A percentile compares a stretch with the other conserved stretches of the same genome.
Evolutionary conservation across 306 rosid species (phyloP).

Genomic region (Castanopsis chinensis): DNA sequence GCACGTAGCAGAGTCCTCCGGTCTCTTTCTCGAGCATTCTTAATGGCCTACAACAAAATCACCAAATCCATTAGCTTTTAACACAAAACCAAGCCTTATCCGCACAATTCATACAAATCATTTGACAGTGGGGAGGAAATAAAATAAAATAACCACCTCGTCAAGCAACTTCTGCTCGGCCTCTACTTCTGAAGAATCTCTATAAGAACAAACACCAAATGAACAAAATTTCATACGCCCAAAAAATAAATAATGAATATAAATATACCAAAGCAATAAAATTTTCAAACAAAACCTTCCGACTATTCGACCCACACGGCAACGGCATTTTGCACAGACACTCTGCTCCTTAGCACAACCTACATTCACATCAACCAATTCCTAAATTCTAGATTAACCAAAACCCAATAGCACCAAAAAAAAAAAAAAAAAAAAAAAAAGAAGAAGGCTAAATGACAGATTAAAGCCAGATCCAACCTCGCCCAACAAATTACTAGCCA

Average conservation of each 20-base stretch:
- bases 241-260: too few relatives aligned
- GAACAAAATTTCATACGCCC: constrained; percentile 1
- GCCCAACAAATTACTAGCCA: too few relatives aligned
- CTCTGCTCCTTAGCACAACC: constrained; percentile 94
- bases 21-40: constrained; percentile 82
- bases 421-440: neutral
- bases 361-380: constrained; percentile 32
- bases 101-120: constrained; percentile 1
- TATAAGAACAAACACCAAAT: constrained; percentile 20
- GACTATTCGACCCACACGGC: constrained; percentile 49
- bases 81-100: constrained; percentile 2
- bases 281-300: constrained; percentile 54
- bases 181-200: constrained; percentile 80
- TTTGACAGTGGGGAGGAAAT: neutral
- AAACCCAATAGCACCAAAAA: neutral
- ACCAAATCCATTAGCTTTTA: constrained; percentile 19
- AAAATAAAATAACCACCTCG: constrained; percentile 45
- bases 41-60: constrained; percentile 59
- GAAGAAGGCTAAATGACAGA: too few relatives aligned
- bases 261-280: neutral
- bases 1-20: constrained; percentile 72
- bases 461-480: too few relatives aligned
- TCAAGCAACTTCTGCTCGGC: constrained; percentile 86
- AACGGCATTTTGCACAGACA: constrained; percentile 83
- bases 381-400: neutral